Percentiles rank a stretch among this genome's conserved stretches.
Evolutionary conservation across 768 basidiomycete species (phyloP).

Genomic region (Ramaria sp.): DNA sequence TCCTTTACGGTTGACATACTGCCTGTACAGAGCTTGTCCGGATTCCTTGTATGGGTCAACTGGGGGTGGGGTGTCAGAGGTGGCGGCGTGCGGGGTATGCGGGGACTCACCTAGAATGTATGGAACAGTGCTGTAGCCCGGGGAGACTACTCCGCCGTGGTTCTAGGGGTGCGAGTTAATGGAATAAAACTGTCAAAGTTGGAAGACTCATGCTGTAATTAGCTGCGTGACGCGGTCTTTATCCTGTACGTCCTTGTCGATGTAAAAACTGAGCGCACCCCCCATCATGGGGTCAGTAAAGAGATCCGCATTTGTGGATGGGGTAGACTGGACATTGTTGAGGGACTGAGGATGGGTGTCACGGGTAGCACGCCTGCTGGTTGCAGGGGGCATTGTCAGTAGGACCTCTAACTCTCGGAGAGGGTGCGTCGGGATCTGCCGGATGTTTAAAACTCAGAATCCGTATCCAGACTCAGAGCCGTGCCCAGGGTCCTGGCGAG

Average conservation of each 20-base stretch:
- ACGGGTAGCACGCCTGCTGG: background rate
- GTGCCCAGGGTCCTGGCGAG: background rate
- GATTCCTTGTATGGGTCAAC: conserved; percentile 72
- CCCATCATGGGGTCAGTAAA: conserved; percentile 83
- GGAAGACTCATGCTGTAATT: conserved; percentile 44
- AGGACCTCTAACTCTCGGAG: conserved; percentile 4
- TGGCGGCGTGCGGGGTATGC: background rate
- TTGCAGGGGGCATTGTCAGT: conserved; percentile 10
- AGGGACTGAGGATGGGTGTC: background rate
- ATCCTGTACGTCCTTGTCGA: conserved; percentile 73
- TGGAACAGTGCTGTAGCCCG: conserved; percentile 66
- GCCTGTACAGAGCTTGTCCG: conserved; percentile 71
- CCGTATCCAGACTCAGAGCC: background rate
- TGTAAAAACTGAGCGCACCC: conserved; percentile 58
- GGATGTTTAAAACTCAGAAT: background rate
- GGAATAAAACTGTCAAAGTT: background rate
- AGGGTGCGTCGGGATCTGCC: background rate
- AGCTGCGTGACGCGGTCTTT: conserved; percentile 51
- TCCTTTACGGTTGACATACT: conserved; percentile 69
- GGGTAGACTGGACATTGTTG: background rate
- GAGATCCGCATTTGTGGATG: conserved; percentile 26
- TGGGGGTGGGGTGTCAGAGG: conserved; percentile 18
- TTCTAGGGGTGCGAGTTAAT: conserved; percentile 31
- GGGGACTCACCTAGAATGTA: conserved; percentile 63
- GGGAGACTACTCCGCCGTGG: conserved; percentile 64